These are phyloP conservation scores for Boletus patriciae DNA, from an alignment of 768 basidiomycete genomes.

Conservation along the genomic window DNA sequence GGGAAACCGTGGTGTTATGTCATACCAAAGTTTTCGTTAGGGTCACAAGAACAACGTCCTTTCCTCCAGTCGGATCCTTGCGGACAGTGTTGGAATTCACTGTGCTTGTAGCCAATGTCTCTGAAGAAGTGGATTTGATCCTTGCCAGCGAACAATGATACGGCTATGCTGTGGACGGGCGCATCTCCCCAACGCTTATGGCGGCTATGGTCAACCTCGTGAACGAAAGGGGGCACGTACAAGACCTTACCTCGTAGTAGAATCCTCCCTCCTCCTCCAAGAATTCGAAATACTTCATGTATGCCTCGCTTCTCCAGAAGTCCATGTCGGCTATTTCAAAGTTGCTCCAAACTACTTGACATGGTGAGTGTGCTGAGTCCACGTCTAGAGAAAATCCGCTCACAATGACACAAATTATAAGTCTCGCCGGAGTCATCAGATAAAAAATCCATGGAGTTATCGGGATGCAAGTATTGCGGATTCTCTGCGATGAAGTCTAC, in stretches of 20 bases:
- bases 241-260: constrained; percentile 69
- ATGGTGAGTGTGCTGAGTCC: background rate
- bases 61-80: constrained; percentile 69
- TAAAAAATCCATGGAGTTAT: constrained; percentile 63
- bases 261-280: constrained; percentile 82
- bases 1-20: background rate
- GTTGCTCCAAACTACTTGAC: constrained; percentile 78
- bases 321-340: constrained; percentile 88
- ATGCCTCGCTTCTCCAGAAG: constrained; percentile 82
- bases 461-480: constrained; percentile 53
- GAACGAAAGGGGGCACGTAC: background rate
- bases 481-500: constrained; percentile 55
- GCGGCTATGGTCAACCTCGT: background rate
- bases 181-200: constrained; percentile 90
- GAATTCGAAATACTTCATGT: constrained; percentile 79
- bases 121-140: constrained; percentile 94
- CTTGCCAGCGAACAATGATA: constrained; percentile 82
- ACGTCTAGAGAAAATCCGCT: constrained; percentile 15
- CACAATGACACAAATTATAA: constrained; percentile 68
- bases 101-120: constrained; percentile 90
- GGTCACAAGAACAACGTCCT: constrained; percentile 88
- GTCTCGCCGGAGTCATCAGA: constrained; percentile 64
- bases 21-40: constrained; percentile 71
- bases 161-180: constrained; percentile 85
- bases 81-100: constrained; percentile 93